phyloP scores from a whole-genome alignment of 106 monocot species.

The Gastrodia elata region DNA sequence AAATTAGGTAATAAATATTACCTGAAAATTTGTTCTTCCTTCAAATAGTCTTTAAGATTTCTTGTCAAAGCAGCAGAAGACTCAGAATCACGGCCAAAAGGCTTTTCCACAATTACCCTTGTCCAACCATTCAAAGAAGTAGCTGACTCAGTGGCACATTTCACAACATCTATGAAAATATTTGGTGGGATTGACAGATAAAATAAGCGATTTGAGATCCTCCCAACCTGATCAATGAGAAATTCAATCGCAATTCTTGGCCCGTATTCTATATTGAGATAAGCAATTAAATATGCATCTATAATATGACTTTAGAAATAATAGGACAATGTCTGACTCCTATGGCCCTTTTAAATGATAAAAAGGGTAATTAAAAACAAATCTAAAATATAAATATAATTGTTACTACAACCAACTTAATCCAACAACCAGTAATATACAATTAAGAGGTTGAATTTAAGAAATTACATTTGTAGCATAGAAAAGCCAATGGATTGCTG shows the following conservation, averaged over 20 bases:
- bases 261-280: background rate
- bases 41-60: slow-evolving; percentile 61
- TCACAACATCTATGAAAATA: slow-evolving; percentile 82
- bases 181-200: slow-evolving; percentile 94
- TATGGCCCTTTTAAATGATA: background rate
- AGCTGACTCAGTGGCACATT: slow-evolving; percentile 68
- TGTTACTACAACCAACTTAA: background rate
- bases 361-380: background rate
- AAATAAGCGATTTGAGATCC: slow-evolving; percentile 74
- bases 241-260: background rate
- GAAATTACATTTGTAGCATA: background rate
- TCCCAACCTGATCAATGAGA: slow-evolving; percentile 40
- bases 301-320: background rate
- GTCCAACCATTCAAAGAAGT: slow-evolving; percentile 91
- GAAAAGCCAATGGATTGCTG: background rate
- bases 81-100: slow-evolving; percentile 81
- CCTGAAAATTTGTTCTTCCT: slow-evolving; percentile 95
- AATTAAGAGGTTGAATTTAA: background rate
- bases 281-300: background rate
- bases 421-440: background rate
- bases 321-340: background rate
- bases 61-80: slow-evolving; percentile 86
- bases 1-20: slow-evolving; percentile 6
- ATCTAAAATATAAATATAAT: background rate
- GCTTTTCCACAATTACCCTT: slow-evolving; percentile 92